phyloP scores from a whole-genome alignment of 2,329 filamentous ascomycete genomes.

The Talaromyces islandicus region DNA sequence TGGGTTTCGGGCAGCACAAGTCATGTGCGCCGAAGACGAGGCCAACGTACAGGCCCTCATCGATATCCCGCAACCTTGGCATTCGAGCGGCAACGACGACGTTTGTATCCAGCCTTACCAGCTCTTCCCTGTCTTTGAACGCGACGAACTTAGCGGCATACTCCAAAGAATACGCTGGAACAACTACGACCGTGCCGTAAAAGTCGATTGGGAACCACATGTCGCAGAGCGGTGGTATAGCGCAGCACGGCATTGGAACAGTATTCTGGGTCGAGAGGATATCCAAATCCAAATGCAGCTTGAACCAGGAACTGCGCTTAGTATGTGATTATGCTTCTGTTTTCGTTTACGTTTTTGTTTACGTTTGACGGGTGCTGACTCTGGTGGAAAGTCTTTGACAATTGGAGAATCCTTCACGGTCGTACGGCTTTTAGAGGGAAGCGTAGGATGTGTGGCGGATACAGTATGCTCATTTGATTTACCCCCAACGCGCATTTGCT shows the following conservation, averaged over 20 bases:
- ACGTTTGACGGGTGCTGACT: neutral
- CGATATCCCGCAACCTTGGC: conserved; percentile 59
- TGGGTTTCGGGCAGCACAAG: conserved; percentile 66
- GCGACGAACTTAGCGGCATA: conserved; percentile 40
- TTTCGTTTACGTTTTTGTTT: neutral
- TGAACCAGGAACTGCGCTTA: conserved; percentile 67
- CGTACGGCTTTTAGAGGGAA: conserved; percentile 75
- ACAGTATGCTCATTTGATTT: conserved; percentile 55
- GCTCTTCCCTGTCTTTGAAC: conserved; percentile 66
- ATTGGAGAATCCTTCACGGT: conserved; percentile 91
- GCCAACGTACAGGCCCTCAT: conserved; percentile 55
- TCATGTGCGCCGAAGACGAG: conserved; percentile 51
- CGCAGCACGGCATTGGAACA: conserved; percentile 69
- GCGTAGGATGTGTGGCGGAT: conserved; percentile 83
- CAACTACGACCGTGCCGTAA: conserved; percentile 74
- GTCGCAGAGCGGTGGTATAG: conserved; percentile 64
- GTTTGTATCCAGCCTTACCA: conserved; percentile 70
- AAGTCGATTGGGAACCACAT: conserved; percentile 49
- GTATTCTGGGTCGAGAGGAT: conserved; percentile 58
- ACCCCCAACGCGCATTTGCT: neutral
- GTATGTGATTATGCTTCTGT: conserved; percentile 45
- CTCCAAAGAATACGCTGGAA: conserved; percentile 81
- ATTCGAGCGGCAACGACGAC: conserved; percentile 81
- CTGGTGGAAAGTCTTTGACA: conserved; percentile 69
- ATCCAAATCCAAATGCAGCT: conserved; percentile 65